Percentiles rank a stretch among this genome's conserved stretches.
Conservation (phyloP, 768 basidiomycete genomes). For the Mycena alexandri region DNA sequence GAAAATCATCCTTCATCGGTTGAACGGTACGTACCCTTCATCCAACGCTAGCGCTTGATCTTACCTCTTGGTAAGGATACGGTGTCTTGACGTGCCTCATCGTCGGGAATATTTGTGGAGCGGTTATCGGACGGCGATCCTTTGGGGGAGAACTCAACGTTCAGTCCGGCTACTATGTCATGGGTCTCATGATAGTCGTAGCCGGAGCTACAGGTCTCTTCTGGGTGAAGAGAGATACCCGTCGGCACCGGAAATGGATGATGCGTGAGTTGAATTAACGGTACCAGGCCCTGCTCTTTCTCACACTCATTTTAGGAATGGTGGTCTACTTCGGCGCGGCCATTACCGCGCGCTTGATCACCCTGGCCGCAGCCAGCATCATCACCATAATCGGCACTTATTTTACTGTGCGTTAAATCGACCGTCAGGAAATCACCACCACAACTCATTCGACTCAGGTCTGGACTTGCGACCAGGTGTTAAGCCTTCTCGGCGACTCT, state of each 20-base stretch:
- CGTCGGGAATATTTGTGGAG: conserved; percentile 39
- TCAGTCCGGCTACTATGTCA: conserved; percentile 42
- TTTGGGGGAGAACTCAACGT: conserved; percentile 45
- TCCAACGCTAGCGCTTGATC: too few species aligned
- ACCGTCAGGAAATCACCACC: neutral
- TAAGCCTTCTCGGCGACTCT: conserved; percentile 34
- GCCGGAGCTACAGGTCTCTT: conserved; percentile 36
- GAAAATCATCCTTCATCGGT: conserved; percentile 39
- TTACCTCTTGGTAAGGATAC: too few species aligned
- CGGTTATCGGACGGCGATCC: conserved; percentile 35
- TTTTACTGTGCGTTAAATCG: conserved; percentile 37
- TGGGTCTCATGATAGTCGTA: conserved; percentile 39
- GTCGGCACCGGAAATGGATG: conserved; percentile 46
- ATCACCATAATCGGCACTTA: conserved; percentile 41
- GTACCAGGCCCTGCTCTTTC: neutral
- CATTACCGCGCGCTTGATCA: conserved; percentile 39
- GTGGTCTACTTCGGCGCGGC: conserved; percentile 38
- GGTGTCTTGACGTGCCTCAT: conserved; percentile 36
- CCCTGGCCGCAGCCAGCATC: conserved; percentile 34
- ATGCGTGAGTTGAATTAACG: conserved; percentile 36
- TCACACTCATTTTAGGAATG: conserved; percentile 32
- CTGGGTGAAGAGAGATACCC: conserved; percentile 41
- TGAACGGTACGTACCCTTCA: conserved; percentile 35
- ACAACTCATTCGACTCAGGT: conserved; percentile 6
- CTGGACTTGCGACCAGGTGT: conserved; percentile 42